Conservation (phyloP, 2,329 filamentous ascomycete genomes). For the Hymenoscyphus repandus region DNA sequence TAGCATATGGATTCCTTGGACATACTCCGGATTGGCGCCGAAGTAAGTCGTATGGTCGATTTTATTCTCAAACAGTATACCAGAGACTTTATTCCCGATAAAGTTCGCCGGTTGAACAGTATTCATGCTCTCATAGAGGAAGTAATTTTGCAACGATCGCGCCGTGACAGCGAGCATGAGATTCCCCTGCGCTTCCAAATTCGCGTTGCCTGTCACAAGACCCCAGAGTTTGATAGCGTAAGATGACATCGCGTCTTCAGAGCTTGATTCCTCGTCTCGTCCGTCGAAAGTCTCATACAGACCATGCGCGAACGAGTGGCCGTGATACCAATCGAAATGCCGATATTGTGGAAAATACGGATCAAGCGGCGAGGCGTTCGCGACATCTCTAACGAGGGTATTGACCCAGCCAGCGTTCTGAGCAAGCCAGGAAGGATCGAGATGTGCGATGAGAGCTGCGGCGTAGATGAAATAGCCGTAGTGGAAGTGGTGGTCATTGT, state of each 20-base stretch:
- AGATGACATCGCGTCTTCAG: conserved; percentile 81
- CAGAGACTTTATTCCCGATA: conserved; percentile 68
- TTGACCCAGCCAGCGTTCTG: conserved; percentile 77
- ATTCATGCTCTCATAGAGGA: conserved; percentile 71
- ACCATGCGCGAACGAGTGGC: conserved; percentile 89
- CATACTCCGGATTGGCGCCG: conserved; percentile 64
- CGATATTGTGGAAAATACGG: conserved; percentile 75
- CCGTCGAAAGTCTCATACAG: conserved; percentile 66
- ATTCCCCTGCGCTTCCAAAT: conserved; percentile 72
- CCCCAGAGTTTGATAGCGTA: conserved; percentile 94
- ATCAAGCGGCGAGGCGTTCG: conserved; percentile 69
- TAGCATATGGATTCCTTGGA: conserved; percentile 46
- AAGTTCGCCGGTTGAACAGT: conserved; percentile 69
- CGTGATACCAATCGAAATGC: conserved; percentile 89
- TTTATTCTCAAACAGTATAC: conserved; percentile 89
- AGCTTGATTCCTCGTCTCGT: conserved; percentile 82
- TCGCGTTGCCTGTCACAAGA: conserved; percentile 63
- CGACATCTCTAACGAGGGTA: conserved; percentile 72
- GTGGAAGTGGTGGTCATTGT: conserved; percentile 6
- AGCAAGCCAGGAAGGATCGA: conserved; percentile 71
- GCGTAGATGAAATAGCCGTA: conserved; percentile 88
- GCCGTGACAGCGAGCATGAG: conserved; percentile 77
- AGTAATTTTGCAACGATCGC: conserved; percentile 72
- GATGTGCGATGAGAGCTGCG: conserved; percentile 73
- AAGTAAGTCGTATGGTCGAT: conserved; percentile 91